Conservation (phyloP, 495 filamentous ascomycete genomes). For the Penicillium bialowiezense region DNA sequence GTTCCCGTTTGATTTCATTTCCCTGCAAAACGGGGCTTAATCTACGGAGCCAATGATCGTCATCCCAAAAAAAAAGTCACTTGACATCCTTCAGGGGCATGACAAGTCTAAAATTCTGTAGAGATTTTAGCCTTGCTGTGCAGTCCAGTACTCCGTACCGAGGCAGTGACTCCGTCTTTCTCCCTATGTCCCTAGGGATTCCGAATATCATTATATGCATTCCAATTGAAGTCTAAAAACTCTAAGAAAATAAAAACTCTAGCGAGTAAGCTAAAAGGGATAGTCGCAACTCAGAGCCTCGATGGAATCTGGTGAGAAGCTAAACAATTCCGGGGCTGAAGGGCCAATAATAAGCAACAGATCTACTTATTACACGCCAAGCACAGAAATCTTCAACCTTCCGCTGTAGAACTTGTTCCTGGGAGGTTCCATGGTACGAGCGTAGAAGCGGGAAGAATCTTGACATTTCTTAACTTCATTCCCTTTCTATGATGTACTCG, state of each 20-base stretch:
- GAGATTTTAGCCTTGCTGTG: too few relatives aligned
- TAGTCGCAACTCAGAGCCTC: conserved; percentile 5
- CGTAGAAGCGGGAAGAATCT: conserved; percentile 9
- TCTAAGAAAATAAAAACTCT: neutral
- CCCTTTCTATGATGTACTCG: too few relatives aligned
- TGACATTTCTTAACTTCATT: neutral
- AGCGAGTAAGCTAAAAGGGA: neutral
- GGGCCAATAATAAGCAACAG: conserved; percentile 8
- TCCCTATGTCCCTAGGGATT: too few relatives aligned
- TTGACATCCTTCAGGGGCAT: conserved; percentile 11
- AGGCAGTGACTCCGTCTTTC: too few relatives aligned
- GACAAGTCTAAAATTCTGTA: conserved; percentile 6
- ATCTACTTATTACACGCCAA: conserved; percentile 16
- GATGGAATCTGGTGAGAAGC: neutral
- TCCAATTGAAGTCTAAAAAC: too few relatives aligned
- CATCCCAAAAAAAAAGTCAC: conserved; percentile 2
- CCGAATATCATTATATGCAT: too few relatives aligned
- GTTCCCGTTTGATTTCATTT: conserved; percentile 2
- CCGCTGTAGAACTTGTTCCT: conserved; percentile 22
- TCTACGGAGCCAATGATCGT: conserved; percentile 7
- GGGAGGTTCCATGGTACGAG: conserved; percentile 5
- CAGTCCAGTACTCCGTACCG: too few relatives aligned
- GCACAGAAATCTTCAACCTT: conserved; percentile 22
- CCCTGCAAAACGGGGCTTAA: conserved; percentile 2
- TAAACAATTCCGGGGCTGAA: neutral